Base-by-base conservation (phyloP, 2,329 filamentous ascomycete species). In the Pseudogymnoascus sp. region DNA sequence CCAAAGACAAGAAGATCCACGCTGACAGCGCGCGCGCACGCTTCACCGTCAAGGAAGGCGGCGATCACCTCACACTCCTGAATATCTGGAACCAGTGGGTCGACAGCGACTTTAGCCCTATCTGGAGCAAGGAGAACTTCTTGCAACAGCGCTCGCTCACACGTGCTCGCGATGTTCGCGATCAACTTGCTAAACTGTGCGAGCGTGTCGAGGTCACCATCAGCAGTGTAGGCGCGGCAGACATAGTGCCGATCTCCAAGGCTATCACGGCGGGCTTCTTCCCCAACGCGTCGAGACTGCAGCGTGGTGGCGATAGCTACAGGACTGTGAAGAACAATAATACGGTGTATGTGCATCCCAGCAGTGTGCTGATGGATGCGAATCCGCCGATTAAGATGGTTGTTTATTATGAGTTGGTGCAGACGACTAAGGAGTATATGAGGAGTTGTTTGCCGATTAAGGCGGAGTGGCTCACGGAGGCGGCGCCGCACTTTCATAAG, bases 71-170 rank as follows among this genome's bases (percentile, higher is more conserved):
- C 4, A 92, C 90, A 0, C 82, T 96, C 1, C 84, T 97, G 58
- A 96, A 96, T 70, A 88, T 99, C 68, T 99, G 88, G 86, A 93
- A 94, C 69, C 90, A 96, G 73, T 99, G 92, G 89, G 90, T 92
- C 1, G 93, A 97, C 72, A 87, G 85, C 58, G 93, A 96, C 74
- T 99, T 91, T 75, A 90, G 85, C 59, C 87, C 85, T 60, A 85
- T 95, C 52, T 99, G 92, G 92, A 80, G 90, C 0, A 87, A 87
- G 58, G 93, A 97, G 76, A 97, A 97, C 73, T 99, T 96, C 74
- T 73, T 99, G 8, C 92, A 97, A 72, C 91, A 96, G 73, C 86
- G 92, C 13, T 89, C 87, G n/a, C 80, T 99, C 2, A 94, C 88
- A 0, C 85, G 94, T 1, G 93, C 92, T 0, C 86, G 93, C 31